These are phyloP conservation scores for Pseudogymnoascus sp. DNA, from an alignment of 2,329 filamentous ascomycete species.

Conservation along the genomic window DNA sequence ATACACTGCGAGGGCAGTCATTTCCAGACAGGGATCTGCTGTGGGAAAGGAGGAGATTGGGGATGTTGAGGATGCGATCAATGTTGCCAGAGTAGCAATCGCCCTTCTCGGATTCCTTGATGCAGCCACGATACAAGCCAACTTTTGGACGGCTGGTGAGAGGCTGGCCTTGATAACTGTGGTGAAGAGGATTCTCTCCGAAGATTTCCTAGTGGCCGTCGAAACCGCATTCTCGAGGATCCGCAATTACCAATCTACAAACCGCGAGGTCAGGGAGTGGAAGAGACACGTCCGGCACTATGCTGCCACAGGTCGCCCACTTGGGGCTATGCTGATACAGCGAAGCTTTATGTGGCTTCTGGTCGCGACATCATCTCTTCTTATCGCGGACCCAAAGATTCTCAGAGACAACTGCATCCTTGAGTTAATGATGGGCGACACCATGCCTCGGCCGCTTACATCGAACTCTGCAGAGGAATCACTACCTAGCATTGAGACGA, in stretches of 20 bases:
- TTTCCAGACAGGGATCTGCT: slow-evolving; percentile 46
- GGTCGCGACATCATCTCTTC: slow-evolving; percentile 66
- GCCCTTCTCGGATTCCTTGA: slow-evolving; percentile 87
- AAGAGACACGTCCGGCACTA: slow-evolving; percentile 80
- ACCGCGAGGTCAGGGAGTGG: slow-evolving; percentile 71
- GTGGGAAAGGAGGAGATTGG: slow-evolving; percentile 42
- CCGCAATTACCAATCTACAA: slow-evolving; percentile 64
- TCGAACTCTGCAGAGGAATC: slow-evolving; percentile 41
- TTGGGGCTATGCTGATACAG: slow-evolving; percentile 87
- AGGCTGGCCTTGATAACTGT: slow-evolving; percentile 65
- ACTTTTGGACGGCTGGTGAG: slow-evolving; percentile 73
- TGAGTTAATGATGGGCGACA: slow-evolving; percentile 60
- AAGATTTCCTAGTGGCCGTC: slow-evolving; percentile 74
- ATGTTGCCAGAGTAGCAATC: slow-evolving; percentile 68
- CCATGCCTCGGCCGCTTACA: slow-evolving; percentile 34
- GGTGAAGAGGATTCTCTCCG: slow-evolving; percentile 67
- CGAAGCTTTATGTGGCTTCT: slow-evolving; percentile 81
- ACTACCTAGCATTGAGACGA: slow-evolving; percentile 49
- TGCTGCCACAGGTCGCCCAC: slow-evolving; percentile 65
- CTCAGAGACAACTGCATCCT: slow-evolving; percentile 59
- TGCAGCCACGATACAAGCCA: slow-evolving; percentile 66
- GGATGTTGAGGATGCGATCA: slow-evolving; percentile 55
- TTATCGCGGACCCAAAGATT: slow-evolving; percentile 55
- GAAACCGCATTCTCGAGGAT: slow-evolving; percentile 88
- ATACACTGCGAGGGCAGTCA: slow-evolving; percentile 48